phyloP scores from a whole-genome alignment of 2,329 filamentous ascomycete genomes.

The Chlorencoelia australis region DNA sequence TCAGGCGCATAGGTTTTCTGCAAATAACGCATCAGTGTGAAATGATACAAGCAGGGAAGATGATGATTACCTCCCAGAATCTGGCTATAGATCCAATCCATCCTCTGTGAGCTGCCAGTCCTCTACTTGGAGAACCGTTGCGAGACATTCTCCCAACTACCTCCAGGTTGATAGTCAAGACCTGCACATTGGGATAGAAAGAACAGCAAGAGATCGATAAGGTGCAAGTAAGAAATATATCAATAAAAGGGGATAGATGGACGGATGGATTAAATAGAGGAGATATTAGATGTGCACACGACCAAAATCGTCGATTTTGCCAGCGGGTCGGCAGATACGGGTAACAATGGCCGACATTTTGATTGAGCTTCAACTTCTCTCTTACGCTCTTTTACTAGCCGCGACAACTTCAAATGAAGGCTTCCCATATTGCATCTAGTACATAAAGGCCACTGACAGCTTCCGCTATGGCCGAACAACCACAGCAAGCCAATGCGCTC shows the following conservation, averaged over 20 bases:
- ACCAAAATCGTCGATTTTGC: no score
- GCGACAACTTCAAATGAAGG: no score
- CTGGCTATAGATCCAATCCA: constrained; percentile 25
- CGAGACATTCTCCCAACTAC: constrained; percentile 7
- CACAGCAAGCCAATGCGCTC: constrained; percentile 33
- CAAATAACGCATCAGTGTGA: constrained; percentile 10
- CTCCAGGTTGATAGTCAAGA: constrained; percentile 5
- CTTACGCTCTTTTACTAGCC: no score
- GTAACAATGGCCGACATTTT: no score
- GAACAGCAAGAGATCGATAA: not conserved
- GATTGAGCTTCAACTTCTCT: no score
- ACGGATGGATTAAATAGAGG: no score
- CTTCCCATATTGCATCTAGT: no score
- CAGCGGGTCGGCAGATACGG: no score
- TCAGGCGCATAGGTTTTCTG: constrained; percentile 80
- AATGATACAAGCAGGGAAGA: not conserved
- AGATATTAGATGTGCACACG: no score
- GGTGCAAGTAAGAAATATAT: no score
- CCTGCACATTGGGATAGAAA: constrained; percentile 3
- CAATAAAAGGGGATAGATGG: no score
- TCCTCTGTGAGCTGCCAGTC: constrained; percentile 17
- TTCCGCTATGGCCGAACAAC: constrained; percentile 52
- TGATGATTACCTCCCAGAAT: constrained; percentile 25
- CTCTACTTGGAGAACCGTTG: constrained; percentile 10
- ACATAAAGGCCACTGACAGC: no score